These are phyloP conservation scores for Adenanthera pavonina DNA, from an alignment of 306 rosid species.

Conservation along the genomic window DNA sequence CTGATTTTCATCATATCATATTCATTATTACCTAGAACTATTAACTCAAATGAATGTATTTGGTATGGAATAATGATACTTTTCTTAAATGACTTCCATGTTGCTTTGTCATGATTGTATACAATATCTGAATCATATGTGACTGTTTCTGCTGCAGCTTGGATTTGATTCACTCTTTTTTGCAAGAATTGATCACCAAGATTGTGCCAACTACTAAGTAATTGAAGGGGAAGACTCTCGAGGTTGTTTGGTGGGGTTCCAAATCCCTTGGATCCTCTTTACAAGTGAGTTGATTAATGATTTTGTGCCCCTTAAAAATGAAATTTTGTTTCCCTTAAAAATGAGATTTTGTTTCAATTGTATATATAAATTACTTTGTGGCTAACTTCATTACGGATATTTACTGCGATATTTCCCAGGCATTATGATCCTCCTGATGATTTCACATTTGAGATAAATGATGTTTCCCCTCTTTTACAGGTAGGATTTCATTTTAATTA, in stretches of 20 bases:
- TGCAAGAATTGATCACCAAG: slow-evolving; percentile 92
- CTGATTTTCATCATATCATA: slow-evolving; percentile 17
- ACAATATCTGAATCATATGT: slow-evolving; percentile 20
- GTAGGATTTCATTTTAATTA: slow-evolving; percentile 30
- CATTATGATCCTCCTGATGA: slow-evolving; percentile 95
- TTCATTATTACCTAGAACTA: slow-evolving; percentile 15
- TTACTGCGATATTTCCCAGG: slow-evolving; percentile 79
- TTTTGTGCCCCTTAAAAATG: too few relatives aligned
- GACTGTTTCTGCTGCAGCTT: slow-evolving; percentile 60
- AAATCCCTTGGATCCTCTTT: slow-evolving; percentile 78
- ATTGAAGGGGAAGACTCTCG: slow-evolving; percentile 70
- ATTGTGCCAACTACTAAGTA: slow-evolving; percentile 78
- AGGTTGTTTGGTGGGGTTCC: slow-evolving; percentile 80
- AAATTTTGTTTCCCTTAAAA: too few relatives aligned
- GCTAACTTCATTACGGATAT: slow-evolving; percentile 58
- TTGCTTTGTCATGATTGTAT: not conserved
- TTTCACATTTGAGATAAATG: slow-evolving; percentile 79
- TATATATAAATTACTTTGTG: slow-evolving; percentile 27
- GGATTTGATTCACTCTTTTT: slow-evolving; percentile 86
- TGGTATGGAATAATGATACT: not conserved
- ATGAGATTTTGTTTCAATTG: not conserved
- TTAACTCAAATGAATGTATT: slow-evolving; percentile 14
- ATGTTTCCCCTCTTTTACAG: slow-evolving; percentile 73
- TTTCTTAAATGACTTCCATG: not conserved
- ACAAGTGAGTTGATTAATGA: slow-evolving; percentile 62